Conservation (phyloP, 345 rosid species). For the Combretum micranthum region DNA sequence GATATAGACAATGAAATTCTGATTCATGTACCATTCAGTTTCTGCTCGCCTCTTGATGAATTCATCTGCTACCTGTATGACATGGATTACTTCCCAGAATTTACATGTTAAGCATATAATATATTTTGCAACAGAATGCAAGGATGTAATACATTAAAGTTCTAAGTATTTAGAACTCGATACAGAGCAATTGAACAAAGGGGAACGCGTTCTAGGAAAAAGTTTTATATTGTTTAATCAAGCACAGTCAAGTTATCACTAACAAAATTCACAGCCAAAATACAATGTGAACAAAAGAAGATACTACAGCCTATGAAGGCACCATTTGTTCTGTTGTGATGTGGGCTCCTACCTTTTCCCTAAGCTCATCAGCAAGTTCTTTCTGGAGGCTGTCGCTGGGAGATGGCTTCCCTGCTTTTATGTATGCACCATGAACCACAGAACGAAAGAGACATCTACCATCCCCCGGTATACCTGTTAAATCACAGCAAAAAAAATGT, state of each 20-base stretch:
- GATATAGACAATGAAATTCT: slow-evolving; percentile 7
- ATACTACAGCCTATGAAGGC: neutral
- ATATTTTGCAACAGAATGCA: neutral
- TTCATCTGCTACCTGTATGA: slow-evolving; percentile 57
- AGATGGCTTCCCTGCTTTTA: slow-evolving; percentile 46
- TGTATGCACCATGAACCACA: slow-evolving; percentile 46
- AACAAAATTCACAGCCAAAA: neutral
- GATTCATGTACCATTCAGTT: slow-evolving; percentile 45
- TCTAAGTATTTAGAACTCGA: neutral
- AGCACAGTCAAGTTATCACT: no score
- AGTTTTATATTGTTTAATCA: no score
- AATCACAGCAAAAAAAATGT: slow-evolving; percentile 1
- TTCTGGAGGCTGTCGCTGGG: slow-evolving; percentile 45
- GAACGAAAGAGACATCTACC: slow-evolving; percentile 74
- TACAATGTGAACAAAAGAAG: neutral
- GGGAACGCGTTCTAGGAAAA: no score
- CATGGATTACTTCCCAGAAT: slow-evolving; percentile 4
- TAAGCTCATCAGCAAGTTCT: slow-evolving; percentile 59
- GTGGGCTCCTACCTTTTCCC: slow-evolving; percentile 32
- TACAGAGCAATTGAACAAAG: neutral
- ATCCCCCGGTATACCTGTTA: slow-evolving; percentile 54
- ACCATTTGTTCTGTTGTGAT: neutral
- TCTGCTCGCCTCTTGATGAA: slow-evolving; percentile 56
- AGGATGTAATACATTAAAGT: neutral
- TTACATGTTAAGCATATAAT: neutral